These are phyloP conservation scores for Fusarium sp. DNA, from an alignment of 2,329 filamentous ascomycete genomes.

Conservation along the genomic window DNA sequence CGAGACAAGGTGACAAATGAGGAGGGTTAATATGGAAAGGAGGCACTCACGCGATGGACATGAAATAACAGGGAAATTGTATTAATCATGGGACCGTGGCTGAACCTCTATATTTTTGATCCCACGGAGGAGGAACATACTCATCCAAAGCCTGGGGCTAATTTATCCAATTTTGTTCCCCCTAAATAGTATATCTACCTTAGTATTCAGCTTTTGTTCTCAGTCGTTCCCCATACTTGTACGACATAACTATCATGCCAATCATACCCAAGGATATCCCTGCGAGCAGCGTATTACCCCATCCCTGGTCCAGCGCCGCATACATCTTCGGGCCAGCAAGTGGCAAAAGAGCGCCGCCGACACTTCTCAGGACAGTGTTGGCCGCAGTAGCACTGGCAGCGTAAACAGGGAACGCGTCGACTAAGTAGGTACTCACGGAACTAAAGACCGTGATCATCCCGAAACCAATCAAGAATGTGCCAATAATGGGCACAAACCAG, in stretches of 20 bases:
- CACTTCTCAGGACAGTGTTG: slow-evolving; percentile 7
- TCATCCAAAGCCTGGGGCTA: not conserved
- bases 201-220: not conserved
- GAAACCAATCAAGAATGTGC: slow-evolving; percentile 53
- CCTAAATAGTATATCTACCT: not conserved
- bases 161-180: not conserved
- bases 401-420: slow-evolving; percentile 35
- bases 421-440: slow-evolving; percentile 55
- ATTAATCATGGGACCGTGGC: not conserved
- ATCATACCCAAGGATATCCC: not conserved
- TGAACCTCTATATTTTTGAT: not conserved
- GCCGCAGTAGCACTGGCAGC: slow-evolving; percentile 32
- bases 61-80: not conserved
- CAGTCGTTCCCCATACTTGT: not conserved
- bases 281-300: slow-evolving; percentile 3
- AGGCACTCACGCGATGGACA: not conserved
- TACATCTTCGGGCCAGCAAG: slow-evolving; percentile 1
- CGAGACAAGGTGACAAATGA: not conserved
- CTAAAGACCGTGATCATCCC: slow-evolving; percentile 54
- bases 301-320: not conserved
- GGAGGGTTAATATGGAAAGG: not conserved
- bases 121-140: not conserved
- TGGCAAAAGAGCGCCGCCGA: not conserved
- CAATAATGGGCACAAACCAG: slow-evolving; percentile 64
- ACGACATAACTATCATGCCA: not conserved